Conservation (phyloP, 2,329 filamentous ascomycete genomes). For the Amphichorda felina region DNA sequence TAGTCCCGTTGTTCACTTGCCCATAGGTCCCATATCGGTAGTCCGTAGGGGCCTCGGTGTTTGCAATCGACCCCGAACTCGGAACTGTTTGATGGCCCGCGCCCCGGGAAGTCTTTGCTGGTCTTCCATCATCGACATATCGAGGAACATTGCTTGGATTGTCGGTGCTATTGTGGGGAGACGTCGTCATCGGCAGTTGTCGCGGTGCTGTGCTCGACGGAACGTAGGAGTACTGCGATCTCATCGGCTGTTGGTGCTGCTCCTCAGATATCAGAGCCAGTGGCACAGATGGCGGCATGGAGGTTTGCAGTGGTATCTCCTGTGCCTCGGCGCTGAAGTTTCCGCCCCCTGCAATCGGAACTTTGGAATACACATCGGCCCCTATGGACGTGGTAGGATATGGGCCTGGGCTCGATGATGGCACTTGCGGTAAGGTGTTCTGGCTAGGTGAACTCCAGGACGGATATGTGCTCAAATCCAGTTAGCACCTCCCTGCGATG, state of each 20-base stretch:
- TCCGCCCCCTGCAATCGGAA: slow-evolving; percentile 34
- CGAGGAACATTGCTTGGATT: slow-evolving; percentile 40
- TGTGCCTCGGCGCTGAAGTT: slow-evolving; percentile 38
- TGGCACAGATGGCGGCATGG: slow-evolving; percentile 39
- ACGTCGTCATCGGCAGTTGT: slow-evolving; percentile 30
- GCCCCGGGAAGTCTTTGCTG: slow-evolving; percentile 44
- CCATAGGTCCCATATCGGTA: slow-evolving; percentile 42
- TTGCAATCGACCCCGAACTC: slow-evolving; percentile 33
- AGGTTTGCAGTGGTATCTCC: slow-evolving; percentile 39
- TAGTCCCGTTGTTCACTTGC: slow-evolving; percentile 13
- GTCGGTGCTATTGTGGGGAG: slow-evolving; percentile 24
- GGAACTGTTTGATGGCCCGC: slow-evolving; percentile 41
- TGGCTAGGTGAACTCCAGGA: slow-evolving; percentile 38
- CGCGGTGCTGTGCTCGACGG: slow-evolving; percentile 36
- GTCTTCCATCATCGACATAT: slow-evolving; percentile 45
- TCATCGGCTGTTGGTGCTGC: slow-evolving; percentile 32
- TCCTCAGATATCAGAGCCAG: slow-evolving; percentile 37
- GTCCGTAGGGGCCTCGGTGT: slow-evolving; percentile 37
- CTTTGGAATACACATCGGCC: slow-evolving; percentile 39
- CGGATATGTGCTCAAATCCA: slow-evolving; percentile 10
- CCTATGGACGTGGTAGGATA: slow-evolving; percentile 38
- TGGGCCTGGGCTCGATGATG: slow-evolving; percentile 28
- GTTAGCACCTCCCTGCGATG: no score
- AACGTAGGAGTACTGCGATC: slow-evolving; percentile 44
- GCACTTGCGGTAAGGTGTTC: slow-evolving; percentile 34